Conservation (phyloP, 306 rosid species). For the Quercus berberidifolia region DNA sequence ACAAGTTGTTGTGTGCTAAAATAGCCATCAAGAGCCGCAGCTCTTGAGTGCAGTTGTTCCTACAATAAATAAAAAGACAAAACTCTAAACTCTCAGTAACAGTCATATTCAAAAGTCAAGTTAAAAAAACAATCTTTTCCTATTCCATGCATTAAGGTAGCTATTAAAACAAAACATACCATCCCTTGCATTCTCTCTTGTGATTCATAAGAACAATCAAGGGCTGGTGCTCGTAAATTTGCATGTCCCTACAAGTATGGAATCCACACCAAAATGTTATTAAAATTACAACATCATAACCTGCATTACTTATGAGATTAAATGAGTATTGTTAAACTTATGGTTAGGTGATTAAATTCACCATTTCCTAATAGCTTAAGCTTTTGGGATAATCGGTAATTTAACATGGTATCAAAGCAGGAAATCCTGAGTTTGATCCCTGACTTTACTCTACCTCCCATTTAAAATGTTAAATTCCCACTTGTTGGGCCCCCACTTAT, state of each 20-base stretch:
- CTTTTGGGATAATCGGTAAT: too few relatives aligned
- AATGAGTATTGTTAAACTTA: background rate
- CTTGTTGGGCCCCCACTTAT: too few relatives aligned
- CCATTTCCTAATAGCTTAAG: too few relatives aligned
- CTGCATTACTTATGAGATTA: background rate
- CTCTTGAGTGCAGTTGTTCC: slow-evolving; percentile 37
- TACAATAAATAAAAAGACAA: background rate
- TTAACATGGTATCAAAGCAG: too few relatives aligned
- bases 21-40: slow-evolving; percentile 32
- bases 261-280: slow-evolving; percentile 2
- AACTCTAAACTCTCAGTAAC: slow-evolving; percentile 11
- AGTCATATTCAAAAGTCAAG: background rate
- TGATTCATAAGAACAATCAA: slow-evolving; percentile 23
- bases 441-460: too few relatives aligned
- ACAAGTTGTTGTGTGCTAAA: slow-evolving; percentile 29
- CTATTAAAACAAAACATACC: slow-evolving; percentile 18
- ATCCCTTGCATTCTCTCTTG: slow-evolving; percentile 21
- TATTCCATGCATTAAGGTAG: background rate
- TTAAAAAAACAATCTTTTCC: background rate
- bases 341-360: too few relatives aligned
- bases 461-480: too few relatives aligned
- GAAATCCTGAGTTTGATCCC: too few relatives aligned
- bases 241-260: slow-evolving; percentile 21
- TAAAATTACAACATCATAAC: background rate
- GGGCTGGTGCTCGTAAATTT: slow-evolving; percentile 13